Base-by-base conservation (phyloP, 2,329 filamentous ascomycete species). In the Penicillium vulpinum region DNA sequence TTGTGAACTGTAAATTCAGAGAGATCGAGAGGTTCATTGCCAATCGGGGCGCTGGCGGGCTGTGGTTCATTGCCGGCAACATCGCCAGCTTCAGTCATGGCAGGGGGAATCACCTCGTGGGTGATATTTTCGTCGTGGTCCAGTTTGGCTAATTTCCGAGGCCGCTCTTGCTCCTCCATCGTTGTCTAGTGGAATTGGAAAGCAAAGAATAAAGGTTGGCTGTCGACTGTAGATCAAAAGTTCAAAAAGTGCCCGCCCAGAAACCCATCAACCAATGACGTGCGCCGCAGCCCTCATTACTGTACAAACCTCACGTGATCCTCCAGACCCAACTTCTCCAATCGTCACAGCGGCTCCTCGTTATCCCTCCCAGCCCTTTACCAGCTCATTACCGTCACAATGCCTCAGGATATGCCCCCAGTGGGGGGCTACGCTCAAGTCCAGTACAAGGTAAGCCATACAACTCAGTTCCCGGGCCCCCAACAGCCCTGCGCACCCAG, bases 351-450 rank as follows among this genome's bases (percentile, higher is more conserved):
- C 59, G 56, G 54, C 61, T 66, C 59, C 59, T 63, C 61, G 59
- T 24, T 58, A 55, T 54, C 48, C 54, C 47, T 55, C 61, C 60
- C 56, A 51, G 55, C 51, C 59, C 56, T 59, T 58, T 57, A 62
- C 61, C 61, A 62, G 63, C 54, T 55, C 61, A 59, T 38, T 58
- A 49, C 60, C 64, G 59, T 61, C 70, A 87, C 65, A 73, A 97
- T 97, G 93, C 88, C 90, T 82, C 92, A 97, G 85, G 94, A 99
- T 83, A 91, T 99, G 86, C 94, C 94, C 81, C 94, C 94, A 69
- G 77, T 80, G 73, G 94, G 93, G 82, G 94, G 94, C 83, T 99
- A 99, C 79, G 89, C 87, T 77, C 88, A 93, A 77, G 89, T 99
- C 66, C 94, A 99, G 81, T 99, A 97, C 84, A 96, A 96, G 87